Conservation (phyloP, 2,329 filamentous ascomycete species). For the Nannizzia gypsea region DNA sequence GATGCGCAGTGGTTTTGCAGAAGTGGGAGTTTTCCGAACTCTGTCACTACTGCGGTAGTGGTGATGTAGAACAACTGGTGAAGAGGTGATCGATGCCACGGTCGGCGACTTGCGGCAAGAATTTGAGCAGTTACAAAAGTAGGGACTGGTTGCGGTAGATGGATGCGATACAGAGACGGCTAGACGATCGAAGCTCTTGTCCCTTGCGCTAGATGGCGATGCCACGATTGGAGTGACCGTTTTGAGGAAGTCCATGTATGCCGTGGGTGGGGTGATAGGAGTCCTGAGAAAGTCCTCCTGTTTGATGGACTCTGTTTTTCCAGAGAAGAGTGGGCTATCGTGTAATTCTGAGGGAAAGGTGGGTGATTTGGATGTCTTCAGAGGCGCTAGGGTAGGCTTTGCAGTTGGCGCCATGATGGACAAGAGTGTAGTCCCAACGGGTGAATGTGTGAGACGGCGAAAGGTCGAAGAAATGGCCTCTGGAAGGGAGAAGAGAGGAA, state of each 20-base stretch:
- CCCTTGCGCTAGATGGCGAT: slow-evolving; percentile 47
- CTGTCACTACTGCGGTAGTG: slow-evolving; percentile 27
- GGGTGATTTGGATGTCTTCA: slow-evolving; percentile 33
- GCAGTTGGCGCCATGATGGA: slow-evolving; percentile 9
- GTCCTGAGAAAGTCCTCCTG: slow-evolving; percentile 59
- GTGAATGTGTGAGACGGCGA: background rate
- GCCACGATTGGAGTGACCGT: slow-evolving; percentile 59
- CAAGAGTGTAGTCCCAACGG: background rate
- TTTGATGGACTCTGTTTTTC: slow-evolving; percentile 54
- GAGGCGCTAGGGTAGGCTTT: slow-evolving; percentile 11
- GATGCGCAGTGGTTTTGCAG: slow-evolving; percentile 54
- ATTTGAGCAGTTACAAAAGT: slow-evolving; percentile 26
- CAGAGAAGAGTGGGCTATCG: slow-evolving; percentile 39
- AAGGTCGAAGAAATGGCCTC: background rate
- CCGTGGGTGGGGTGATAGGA: slow-evolving; percentile 78
- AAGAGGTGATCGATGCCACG: slow-evolving; percentile 33
- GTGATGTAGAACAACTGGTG: slow-evolving; percentile 27
- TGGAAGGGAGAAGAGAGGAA: background rate
- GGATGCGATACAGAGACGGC: slow-evolving; percentile 14
- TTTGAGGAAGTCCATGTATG: slow-evolving; percentile 89
- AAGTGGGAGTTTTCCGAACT: slow-evolving; percentile 47
- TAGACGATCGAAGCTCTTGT: slow-evolving; percentile 21
- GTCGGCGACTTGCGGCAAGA: slow-evolving; percentile 42
- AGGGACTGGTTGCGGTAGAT: background rate
- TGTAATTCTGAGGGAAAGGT: slow-evolving; percentile 45